phyloP scores from a whole-genome alignment of 1,284 basidiomycete species.

The Violaceomyces palustris region DNA sequence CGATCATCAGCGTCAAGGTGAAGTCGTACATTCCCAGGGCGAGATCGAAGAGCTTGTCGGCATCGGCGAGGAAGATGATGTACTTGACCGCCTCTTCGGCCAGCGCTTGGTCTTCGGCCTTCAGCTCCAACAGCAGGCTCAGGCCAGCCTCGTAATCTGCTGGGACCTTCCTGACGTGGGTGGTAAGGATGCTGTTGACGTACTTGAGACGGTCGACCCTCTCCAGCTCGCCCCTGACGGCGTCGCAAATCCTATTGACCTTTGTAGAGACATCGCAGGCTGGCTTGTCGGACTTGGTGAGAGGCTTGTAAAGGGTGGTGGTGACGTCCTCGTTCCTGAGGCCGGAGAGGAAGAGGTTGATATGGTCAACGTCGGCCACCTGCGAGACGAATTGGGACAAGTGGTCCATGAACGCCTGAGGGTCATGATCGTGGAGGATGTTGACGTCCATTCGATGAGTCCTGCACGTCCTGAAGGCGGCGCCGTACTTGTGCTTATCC shows the following conservation, averaged over 20 bases:
- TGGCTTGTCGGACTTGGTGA: constrained; percentile 9
- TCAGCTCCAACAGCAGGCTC: constrained; percentile 68
- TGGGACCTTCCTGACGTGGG: constrained; percentile 84
- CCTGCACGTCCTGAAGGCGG: constrained; percentile 82
- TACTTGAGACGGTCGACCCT: constrained; percentile 67
- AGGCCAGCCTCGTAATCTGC: constrained; percentile 86
- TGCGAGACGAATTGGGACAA: constrained; percentile 68
- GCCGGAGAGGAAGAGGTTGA: constrained; percentile 85
- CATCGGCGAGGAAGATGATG: constrained; percentile 94
- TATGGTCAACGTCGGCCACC: constrained; percentile 79
- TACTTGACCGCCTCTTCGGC: constrained; percentile 97
- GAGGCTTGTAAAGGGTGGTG: constrained; percentile 49
- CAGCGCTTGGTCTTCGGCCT: constrained; percentile 66
- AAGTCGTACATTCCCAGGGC: constrained; percentile 99
- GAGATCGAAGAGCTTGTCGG: constrained; percentile 83
- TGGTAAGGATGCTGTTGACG: constrained; percentile 83
- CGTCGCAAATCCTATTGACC: constrained; percentile 72
- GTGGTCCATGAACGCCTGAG: constrained; percentile 62
- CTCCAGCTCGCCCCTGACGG: constrained; percentile 70
- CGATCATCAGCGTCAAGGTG: constrained; percentile 86
- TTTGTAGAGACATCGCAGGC: constrained; percentile 52
- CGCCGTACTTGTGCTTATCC: constrained; percentile 61
- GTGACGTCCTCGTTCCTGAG: constrained; percentile 57
- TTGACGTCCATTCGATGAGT: constrained; percentile 91
- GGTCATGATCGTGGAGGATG: constrained; percentile 74